Evolutionary conservation across 352 stramenopile species (phyloP).

Genomic region (Globisporangium emineosum): DNA sequence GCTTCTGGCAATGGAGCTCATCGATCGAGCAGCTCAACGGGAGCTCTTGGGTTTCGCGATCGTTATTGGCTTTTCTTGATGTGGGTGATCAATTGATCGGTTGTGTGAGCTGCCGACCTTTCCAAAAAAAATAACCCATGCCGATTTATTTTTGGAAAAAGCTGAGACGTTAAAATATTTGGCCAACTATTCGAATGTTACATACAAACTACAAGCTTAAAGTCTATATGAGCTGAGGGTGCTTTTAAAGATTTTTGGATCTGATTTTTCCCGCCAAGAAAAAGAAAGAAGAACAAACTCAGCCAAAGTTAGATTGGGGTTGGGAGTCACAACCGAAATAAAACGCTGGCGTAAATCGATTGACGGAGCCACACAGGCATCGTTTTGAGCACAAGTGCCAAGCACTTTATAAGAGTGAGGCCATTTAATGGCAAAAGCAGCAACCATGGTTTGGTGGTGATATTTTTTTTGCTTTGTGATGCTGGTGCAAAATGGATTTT

Average conservation of each 20-base stretch:
- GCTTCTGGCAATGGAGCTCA: constrained; percentile 1
- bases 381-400: no score
- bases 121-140: constrained; percentile 2
- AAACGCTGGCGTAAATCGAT: not conserved
- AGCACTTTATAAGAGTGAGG: no score
- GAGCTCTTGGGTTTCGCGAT: constrained; percentile 11
- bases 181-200: not conserved
- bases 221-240: not conserved
- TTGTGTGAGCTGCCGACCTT: not conserved
- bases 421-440: no score
- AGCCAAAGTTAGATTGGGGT: not conserved
- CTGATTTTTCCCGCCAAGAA: not conserved
- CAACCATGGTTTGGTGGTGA: no score
- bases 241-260: not conserved
- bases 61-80: constrained; percentile 3
- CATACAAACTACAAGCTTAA: not conserved
- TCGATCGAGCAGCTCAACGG: not conserved
- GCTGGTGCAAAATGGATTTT: not conserved
- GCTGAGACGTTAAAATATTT: not conserved
- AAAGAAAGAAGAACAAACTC: not conserved
- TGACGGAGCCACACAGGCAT: no score
- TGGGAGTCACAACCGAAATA: not conserved
- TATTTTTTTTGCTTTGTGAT: not conserved
- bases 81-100: not conserved
- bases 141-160: not conserved